Conservation (phyloP, 2,329 filamentous ascomycete species). For the Monosporascus sp. region DNA sequence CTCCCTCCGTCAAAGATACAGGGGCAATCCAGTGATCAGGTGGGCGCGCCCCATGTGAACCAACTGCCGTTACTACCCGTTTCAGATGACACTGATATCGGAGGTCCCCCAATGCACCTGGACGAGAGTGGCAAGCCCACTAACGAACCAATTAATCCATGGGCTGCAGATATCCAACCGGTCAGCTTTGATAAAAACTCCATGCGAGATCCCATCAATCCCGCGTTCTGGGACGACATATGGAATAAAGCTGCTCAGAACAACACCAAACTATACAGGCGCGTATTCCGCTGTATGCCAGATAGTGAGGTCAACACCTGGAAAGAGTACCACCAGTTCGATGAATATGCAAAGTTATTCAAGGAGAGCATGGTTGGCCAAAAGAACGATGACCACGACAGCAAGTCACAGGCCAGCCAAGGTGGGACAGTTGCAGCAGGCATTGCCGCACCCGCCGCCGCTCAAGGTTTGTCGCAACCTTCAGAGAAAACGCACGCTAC, state of each 20-base stretch:
- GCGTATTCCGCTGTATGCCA: conserved; percentile 94
- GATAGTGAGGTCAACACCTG: conserved; percentile 91
- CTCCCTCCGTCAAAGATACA: conserved; percentile 55
- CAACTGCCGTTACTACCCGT: conserved; percentile 66
- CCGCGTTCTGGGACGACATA: conserved; percentile 77
- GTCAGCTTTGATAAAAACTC: conserved; percentile 81
- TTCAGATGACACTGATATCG: conserved; percentile 76
- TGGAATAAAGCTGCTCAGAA: conserved; percentile 87
- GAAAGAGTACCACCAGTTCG: conserved; percentile 86
- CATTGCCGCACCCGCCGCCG: conserved; percentile 20
- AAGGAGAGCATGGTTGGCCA: conserved; percentile 56
- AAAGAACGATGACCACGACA: conserved; percentile 49
- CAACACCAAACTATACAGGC: conserved; percentile 90
- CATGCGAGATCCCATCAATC: conserved; percentile 84
- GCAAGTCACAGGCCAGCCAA: conserved; percentile 31
- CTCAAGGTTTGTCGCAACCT: conserved; percentile 15
- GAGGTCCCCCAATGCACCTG: conserved; percentile 59
- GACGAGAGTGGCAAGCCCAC: conserved; percentile 47
- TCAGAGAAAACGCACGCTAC: conserved; percentile 16
- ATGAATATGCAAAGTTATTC: conserved; percentile 73
- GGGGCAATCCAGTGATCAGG: conserved; percentile 58
- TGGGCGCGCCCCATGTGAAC: conserved; percentile 62
- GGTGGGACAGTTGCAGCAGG: conserved; percentile 14
- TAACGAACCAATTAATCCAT: conserved; percentile 41
- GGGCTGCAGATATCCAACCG: conserved; percentile 63